phyloP scores from a whole-genome alignment of 129 eudicot species.

The Pseudognaphalium luteoalbum region DNA sequence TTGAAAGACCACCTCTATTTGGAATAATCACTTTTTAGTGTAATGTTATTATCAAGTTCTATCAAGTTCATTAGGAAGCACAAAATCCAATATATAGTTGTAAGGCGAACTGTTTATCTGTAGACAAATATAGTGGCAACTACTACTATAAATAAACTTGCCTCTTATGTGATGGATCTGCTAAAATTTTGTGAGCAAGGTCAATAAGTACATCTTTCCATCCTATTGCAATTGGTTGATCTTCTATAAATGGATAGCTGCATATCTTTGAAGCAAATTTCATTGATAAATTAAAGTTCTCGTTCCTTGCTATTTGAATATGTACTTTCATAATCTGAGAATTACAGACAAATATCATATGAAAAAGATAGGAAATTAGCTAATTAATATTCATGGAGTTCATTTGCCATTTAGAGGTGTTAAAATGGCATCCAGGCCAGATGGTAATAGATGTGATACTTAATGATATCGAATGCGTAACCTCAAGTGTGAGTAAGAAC shows the following conservation, averaged over 20 bases:
- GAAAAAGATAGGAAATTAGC: not conserved
- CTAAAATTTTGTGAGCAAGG: conserved; percentile 64
- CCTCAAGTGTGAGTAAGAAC: not conserved
- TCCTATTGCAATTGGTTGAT: conserved; percentile 71
- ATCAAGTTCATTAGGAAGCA: no score
- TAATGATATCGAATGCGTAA: no score
- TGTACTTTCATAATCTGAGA: conserved; percentile 74
- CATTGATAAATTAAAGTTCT: conserved; percentile 65
- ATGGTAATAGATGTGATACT: no score
- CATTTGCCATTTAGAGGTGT: conserved; percentile 2
- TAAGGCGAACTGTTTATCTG: not conserved
- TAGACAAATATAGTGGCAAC: not conserved
- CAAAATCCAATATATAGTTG: no score
- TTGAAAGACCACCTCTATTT: not conserved
- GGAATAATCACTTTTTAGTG: no score
- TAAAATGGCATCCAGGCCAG: not conserved
- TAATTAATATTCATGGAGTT: conserved; percentile 11
- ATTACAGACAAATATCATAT: not conserved
- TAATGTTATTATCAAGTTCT: no score
- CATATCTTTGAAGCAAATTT: conserved; percentile 73
- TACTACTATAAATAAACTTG: conserved; percentile 10
- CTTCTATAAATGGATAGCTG: conserved; percentile 88
- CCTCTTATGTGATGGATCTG: conserved; percentile 71
- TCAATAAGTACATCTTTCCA: conserved; percentile 78
- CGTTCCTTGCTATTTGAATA: conserved; percentile 73